Conservation (phyloP, 257 asterid species). For the Solanum chilense region DNA sequence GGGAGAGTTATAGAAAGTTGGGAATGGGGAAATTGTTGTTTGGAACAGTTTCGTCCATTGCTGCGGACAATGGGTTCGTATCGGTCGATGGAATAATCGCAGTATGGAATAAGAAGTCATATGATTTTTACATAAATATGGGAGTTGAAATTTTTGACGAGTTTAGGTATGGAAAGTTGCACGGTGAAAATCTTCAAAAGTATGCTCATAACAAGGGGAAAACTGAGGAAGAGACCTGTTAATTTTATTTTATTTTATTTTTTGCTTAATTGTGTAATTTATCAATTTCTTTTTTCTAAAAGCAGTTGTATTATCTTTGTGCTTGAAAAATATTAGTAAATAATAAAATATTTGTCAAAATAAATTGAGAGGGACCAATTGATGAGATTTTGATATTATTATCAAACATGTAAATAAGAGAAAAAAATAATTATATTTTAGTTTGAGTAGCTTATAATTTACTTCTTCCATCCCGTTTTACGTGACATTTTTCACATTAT, state of each 20-base stretch:
- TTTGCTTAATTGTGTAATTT: neutral
- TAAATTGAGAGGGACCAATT: too few relatives aligned
- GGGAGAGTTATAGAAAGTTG: neutral
- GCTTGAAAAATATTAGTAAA: too few relatives aligned
- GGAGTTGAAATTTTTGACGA: neutral
- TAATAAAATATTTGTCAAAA: too few relatives aligned
- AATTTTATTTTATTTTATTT: accelerated
- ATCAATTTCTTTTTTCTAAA: neutral
- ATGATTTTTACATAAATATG: neutral
- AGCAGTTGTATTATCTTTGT: neutral
- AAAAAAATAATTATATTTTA: too few relatives aligned
- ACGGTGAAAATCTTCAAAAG: neutral
- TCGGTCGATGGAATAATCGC: neutral
- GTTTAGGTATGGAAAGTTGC: neutral
- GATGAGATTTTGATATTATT: too few relatives aligned
- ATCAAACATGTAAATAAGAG: too few relatives aligned
- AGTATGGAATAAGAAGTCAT: neutral
- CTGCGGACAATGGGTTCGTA: neutral
- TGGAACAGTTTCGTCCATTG: neutral
- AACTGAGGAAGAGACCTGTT: neutral
- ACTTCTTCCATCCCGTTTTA: accelerated
- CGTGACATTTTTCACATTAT: accelerated
- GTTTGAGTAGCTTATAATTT: too few relatives aligned
- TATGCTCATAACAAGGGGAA: neutral
- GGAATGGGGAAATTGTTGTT: neutral